A percentile compares a stretch with the other conserved stretches of the same genome.
phyloP scores from a whole-genome alignment of 345 rosid genomes.

The Eucalyptus pumila region DNA sequence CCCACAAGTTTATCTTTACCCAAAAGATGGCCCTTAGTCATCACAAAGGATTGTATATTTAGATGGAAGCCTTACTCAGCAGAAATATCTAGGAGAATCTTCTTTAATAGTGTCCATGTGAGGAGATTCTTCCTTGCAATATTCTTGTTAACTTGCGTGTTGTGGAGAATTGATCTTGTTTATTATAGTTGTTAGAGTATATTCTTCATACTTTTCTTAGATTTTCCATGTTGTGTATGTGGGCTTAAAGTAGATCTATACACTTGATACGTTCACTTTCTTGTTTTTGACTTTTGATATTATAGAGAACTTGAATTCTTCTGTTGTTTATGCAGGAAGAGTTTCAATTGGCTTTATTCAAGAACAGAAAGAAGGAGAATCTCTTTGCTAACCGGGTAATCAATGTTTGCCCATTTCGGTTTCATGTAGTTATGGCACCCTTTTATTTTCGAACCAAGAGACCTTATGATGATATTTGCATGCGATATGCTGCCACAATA shows the following conservation, averaged over 20 bases:
- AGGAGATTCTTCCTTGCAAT: neutral
- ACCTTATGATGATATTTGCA: neutral
- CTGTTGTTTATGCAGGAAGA: slow-evolving; percentile 59
- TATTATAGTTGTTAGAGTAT: neutral
- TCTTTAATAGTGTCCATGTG: neutral
- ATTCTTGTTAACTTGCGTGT: neutral
- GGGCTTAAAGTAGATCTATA: neutral
- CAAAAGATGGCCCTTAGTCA: neutral
- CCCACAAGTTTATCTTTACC: neutral
- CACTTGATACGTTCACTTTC: neutral
- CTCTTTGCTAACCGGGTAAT: slow-evolving; percentile 89
- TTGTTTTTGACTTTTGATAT: neutral
- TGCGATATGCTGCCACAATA: neutral
- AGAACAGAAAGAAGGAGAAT: slow-evolving; percentile 80
- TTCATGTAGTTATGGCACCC: neutral
- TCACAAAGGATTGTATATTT: neutral
- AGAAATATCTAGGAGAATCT: neutral
- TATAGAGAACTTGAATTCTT: neutral
- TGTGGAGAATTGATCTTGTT: neutral
- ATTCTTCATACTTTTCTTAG: neutral
- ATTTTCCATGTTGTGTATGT: neutral
- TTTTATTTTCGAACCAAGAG: neutral
- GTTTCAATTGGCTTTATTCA: slow-evolving; percentile 90
- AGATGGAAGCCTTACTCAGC: neutral
- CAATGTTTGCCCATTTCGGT: neutral